Conservation (phyloP, 208 protist species). For the Acanthamoeba polyphaga region DNA sequence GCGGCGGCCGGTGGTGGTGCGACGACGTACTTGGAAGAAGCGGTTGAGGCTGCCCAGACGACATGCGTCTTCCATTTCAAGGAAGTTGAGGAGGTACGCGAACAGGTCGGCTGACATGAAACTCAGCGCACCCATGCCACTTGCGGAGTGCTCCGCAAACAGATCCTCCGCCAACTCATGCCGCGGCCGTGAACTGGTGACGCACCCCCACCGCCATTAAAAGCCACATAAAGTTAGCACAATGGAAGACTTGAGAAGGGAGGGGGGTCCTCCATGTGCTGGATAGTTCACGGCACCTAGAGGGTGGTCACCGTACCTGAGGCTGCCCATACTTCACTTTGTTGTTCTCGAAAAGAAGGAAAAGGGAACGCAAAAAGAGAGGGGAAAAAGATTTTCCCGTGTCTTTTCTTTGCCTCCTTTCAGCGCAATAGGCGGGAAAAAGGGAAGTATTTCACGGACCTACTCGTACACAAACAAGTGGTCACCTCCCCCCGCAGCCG, state of each 20-base stretch:
- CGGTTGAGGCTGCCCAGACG: background rate
- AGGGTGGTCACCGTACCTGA: background rate
- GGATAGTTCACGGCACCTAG: too few species aligned
- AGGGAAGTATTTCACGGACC: too few species aligned
- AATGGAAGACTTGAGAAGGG: too few species aligned
- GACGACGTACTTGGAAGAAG: constrained; percentile 20
- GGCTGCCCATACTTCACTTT: background rate
- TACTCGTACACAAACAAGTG: too few species aligned
- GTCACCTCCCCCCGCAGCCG: too few species aligned
- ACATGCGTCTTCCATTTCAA: background rate
- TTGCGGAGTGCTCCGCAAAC: background rate
- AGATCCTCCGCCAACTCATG: background rate
- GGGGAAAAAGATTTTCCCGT: too few species aligned
- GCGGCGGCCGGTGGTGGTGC: background rate
- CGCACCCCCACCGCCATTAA: too few species aligned
- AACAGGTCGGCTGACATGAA: constrained; percentile 43
- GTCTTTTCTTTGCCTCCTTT: background rate
- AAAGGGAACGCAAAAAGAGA: background rate
- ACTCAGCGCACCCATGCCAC: background rate
- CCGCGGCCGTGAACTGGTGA: background rate
- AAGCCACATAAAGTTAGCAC: too few species aligned
- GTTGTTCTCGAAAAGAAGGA: background rate
- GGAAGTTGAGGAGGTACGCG: background rate
- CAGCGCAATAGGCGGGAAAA: too few species aligned
- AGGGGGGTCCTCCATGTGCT: too few species aligned